Evolutionary conservation across 129 eudicot species (phyloP), one percentile per base, ranked within the genome.

Genomic region (Escallonia herrerae): DNA sequence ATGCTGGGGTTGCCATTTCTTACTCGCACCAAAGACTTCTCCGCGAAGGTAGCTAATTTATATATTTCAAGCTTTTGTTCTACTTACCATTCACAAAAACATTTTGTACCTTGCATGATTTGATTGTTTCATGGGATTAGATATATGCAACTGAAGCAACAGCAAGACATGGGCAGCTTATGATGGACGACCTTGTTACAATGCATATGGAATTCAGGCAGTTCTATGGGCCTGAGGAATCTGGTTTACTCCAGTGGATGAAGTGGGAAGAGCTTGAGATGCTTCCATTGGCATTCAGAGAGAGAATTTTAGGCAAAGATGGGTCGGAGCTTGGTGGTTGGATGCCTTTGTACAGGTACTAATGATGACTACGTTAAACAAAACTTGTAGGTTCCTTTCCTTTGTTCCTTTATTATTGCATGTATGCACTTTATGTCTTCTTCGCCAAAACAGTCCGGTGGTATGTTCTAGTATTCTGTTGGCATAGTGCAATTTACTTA

Each of bases 1-100:
- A 85, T 93, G 95, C 78, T 93, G 58, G 98, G 98, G 11, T 72
- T 88, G 77, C 98, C 98, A 4, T 88, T 81, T 77, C 91, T 91
- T 39, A 91, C 96, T 46, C 79, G 96, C 57, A 4, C 66, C 8
- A 5, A 81, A 43, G 87, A 81, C 57, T 91, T 91, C 80, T 76
- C 85, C 2, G 98, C 97, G 37, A 84, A 87, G 94, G 90, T 84
- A 60, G 44, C 4, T 39, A 22, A 22, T 22, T 22, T 22, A 22
- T 22, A 0, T 22, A 22, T 22, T 22, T 22, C 33, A 22, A 22
- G 33, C 33, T 22, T 22, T 22, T 22, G 33, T 53, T 59, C 62
- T 5, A 45, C n/a, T 7, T 64, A 13, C 8, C 39, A 40, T 60
- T 44, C 1, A 65, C 10, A 40, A 50, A 60, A 38, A 38, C 14